Base-by-base conservation (phyloP, 1,139 yeast genomes). In the Yamadazyma diddensiae region DNA sequence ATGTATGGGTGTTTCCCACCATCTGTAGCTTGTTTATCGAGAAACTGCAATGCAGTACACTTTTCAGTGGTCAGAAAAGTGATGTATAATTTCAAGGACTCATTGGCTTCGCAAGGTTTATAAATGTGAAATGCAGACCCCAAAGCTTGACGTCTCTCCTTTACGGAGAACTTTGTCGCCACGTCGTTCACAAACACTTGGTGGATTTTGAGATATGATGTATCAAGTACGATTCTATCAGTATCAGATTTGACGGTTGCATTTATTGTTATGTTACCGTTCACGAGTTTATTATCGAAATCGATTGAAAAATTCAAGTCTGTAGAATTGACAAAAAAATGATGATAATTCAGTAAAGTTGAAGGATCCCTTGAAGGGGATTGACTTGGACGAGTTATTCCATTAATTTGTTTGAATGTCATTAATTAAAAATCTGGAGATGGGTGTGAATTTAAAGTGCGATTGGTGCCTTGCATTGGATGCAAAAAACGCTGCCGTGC, bases 21-120 rank as follows among this genome's bases (percentile, higher is more conserved):
- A 33, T 81, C 82, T n/a, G 95, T 85, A 47, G 82, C 86, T 34
- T 75, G 79, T 25, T 83, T 81, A 29, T 74, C 78, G 39, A 88
- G 65, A 79, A 94, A 88, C 58, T 88, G 96, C 43, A 87, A 63
- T 1, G 95, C 96, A 2, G 95, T 85, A 52, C 95, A 83, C 18
- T 76, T 55, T 3, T 65, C 65, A 2, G 95, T 87, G 29, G 96
- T 87, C 38, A 70, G 62, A 47, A 78, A 88, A 12, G 53, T 59
- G 27, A 86, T 58, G 19, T 53, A 46, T 19, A 87, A 53, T 5
- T 46, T 41, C 24, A 70, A 36, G 1, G 34, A 5, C 2, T 45
- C 36, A 19, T 55, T 53, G 11, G 43, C 37, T 2, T 31, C 34
- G 3, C 32, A 44, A 0, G 37, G 18, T 20, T 47, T 40, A 6